Evolutionary conservation across 768 basidiomycete species (phyloP), one percentile per base, ranked within the genome.

Genomic region (Tylopilus cervinicoccineus): DNA sequence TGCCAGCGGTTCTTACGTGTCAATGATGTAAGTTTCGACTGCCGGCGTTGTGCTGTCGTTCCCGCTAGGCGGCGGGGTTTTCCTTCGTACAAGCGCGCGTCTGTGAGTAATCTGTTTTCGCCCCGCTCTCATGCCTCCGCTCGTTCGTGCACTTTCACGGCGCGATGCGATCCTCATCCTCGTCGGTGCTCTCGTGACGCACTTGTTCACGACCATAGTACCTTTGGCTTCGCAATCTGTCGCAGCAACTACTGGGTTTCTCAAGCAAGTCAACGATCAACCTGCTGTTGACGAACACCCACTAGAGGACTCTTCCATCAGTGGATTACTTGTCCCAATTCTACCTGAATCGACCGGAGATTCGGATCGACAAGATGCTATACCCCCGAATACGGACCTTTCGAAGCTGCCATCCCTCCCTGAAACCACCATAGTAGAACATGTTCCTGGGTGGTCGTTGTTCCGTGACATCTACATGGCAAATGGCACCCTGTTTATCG

Each of bases 381-480:
- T 27, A 12, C 23, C 9, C 38, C 28, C 8, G 16, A 38, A 17
- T 8, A 31, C 11, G n/a, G 32, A 43, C 27, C 20, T 55, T 45
- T 53, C 50, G 20, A 48, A 45, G 6, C 43, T 52, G 14, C 47
- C 51, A 28, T 50, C 28, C 16, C 45, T 86, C 4, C 80, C 80
- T 0, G 68, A 73, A 38, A 87, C 86, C 0, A 70, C 74, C 13
- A 59, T 88, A 24, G 64, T 81, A 12, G 73, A 79, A 20, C 86
- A 88, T 47, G 83, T 82, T 5, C 83, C 83, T 24, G 90, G 91
- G 33, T 93, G 91, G 89, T 92, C 92, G 0, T 68, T 92, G 27
- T 90, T 89, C 65, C 76, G 77, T 23, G 83, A 92, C 62, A 62
- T 94, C 5, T 94, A 94, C 76, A 76, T 92, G 81, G 79, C 83